Evolutionary conservation across 345 rosid species (phyloP).

Genomic region (Rubroshorea leprosula): DNA sequence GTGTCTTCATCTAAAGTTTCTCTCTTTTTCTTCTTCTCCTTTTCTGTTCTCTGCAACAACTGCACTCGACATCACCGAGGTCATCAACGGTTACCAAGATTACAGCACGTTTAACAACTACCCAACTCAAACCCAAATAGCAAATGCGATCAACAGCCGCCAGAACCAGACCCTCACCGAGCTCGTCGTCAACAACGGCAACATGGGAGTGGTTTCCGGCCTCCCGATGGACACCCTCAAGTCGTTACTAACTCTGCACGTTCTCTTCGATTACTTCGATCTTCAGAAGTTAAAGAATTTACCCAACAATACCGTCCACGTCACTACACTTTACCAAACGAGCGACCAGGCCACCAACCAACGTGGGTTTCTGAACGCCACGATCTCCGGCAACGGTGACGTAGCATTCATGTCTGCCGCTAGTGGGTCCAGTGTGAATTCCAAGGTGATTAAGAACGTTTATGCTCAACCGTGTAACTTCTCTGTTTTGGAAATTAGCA

Average conservation of each 20-base stretch:
- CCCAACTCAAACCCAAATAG: slow-evolving; percentile 24
- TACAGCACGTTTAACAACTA: slow-evolving; percentile 27
- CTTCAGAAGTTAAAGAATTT: slow-evolving; percentile 12
- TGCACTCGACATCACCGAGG: slow-evolving; percentile 32
- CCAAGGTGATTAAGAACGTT: slow-evolving; percentile 24
- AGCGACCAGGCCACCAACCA: slow-evolving; percentile 23
- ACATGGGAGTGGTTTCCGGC: slow-evolving; percentile 12
- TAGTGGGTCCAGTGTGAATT: slow-evolving; percentile 9
- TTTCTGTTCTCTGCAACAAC: not conserved
- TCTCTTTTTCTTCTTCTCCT: not conserved
- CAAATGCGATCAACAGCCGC: slow-evolving; percentile 21
- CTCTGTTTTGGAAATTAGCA: slow-evolving; percentile 34
- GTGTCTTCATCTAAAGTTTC: no score
- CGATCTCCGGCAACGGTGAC: not conserved
- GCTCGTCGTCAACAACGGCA: slow-evolving; percentile 28
- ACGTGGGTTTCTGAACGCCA: slow-evolving; percentile 34
- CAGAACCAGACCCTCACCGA: slow-evolving; percentile 28
- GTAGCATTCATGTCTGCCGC: slow-evolving; percentile 26
- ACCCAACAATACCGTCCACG: slow-evolving; percentile 8
- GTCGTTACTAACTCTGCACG: slow-evolving; percentile 24
- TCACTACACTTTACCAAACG: slow-evolving; percentile 33
- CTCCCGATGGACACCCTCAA: slow-evolving; percentile 2
- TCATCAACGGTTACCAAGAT: slow-evolving; percentile 23
- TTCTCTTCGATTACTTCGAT: slow-evolving; percentile 34
- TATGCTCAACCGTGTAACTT: slow-evolving; percentile 21